Base-by-base conservation (phyloP, 371 early-diverging fungal species). In the Rhizopus microsporus region DNA sequence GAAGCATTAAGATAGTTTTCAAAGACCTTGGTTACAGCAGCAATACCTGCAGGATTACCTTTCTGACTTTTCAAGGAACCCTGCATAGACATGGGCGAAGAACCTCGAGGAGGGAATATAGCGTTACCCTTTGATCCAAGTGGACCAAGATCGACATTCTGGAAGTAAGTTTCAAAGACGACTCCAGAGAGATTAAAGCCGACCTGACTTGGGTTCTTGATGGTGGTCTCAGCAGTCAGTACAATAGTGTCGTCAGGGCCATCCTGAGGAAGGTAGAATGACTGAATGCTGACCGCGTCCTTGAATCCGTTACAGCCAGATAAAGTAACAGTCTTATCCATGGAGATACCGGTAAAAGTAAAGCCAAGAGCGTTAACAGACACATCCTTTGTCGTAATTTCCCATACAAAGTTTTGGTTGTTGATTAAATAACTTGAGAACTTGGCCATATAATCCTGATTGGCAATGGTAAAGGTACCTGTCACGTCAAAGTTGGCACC, bases 351-450 rank as follows among this genome's bases (percentile, higher is more conserved):
- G n/a, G 69, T 78, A 60, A 86, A 82, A 7, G 76, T 78, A 54
- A 69, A 81, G 9, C 82, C 80, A 16, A 86, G 74, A 40, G 84
- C 84, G 56, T 60, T 75, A 52, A 86, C 86, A n/a, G 75, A 69
- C 31, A 86, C 79, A 50, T 60, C 63, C 23, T 63, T 65, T 10
- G 79, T 69, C 7, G 59, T 60, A n/a, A 86, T 81, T 31, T 83
- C 77, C 86, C 86, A 86, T 3, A 71, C 56, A 54, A 86, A 86
- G 17, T 68, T 44, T 32, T 78, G 61, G 48, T 81, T 72, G 60
- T 82, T 80, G 62, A 86, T 78, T 80, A 86, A 66, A 60, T 70
- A 80, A 38, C 67, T 62, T 7, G 83, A 62, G 59, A 86, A 86
- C 33, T 72, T 68, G 33, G 74, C 65, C 72, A 84, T 83, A 30